Base-by-base conservation (phyloP, 805 yeast genomes). In the Hanseniaspora mollemarum region DNA sequence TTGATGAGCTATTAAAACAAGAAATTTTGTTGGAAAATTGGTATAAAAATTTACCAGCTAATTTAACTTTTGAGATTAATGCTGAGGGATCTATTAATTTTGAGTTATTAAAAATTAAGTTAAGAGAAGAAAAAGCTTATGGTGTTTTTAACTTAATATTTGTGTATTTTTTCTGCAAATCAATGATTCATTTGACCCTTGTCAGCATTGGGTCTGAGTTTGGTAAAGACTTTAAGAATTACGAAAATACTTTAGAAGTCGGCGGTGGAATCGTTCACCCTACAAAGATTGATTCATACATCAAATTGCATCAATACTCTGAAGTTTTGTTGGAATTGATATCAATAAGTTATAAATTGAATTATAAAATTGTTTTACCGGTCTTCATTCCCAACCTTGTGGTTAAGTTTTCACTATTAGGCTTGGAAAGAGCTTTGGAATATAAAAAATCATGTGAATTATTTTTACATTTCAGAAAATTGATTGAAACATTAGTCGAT, bases 381-480 rank as follows among this genome's bases (percentile, higher is more conserved):
- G 62, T 80, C 42, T 81, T 80, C 55, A 64, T 77, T 9, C 69
- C 83, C 0, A 64, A 87, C 54, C 77, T 80, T 54, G 77, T 75
- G 58, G 78, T 84, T 2, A 67, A 87, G 43, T 72, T 80, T 55
- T 71, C 83, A 0, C 67, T 83, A 28, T 58, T 82, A 43, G 82
- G 81, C 25, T 86, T 87, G 0, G 77, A 77, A 55, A 87, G 94
- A 15, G 77, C 87, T 0, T 68, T 87, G 51, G 95, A 87, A 55
- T 86, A 84, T 60, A 79, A 85, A 2, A 78, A 85, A 60, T 87
- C 87, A 35, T 95, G 95, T 0, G 80, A 90, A 1, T 65, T 87
- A 50, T 79, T 81, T 60, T 83, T 78, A 59, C 87, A 80, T 46
- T 48, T 38, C 31, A 39, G 51, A 40, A 48, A 48, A 26, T 21